Base-by-base conservation (phyloP, 495 filamentous ascomycete species). In the Neurospora sp. region DNA sequence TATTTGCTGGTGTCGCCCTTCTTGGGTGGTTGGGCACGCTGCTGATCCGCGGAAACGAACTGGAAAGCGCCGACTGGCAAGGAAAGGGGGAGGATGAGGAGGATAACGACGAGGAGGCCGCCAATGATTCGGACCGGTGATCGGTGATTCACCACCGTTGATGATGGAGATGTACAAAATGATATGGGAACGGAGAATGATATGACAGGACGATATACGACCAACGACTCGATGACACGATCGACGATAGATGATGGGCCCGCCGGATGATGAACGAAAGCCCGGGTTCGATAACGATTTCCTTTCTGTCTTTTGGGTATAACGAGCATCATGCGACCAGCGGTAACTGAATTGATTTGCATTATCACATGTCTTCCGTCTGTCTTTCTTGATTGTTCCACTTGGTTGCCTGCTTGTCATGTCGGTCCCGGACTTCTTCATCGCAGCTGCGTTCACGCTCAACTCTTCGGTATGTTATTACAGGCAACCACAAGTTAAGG, bases 1-100 rank as follows among this genome's bases (percentile, higher is more conserved):
- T 95, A 6, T 97, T 98, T 77, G 93, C 89, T 0, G 93, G 90
- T 3, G 82, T 97, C 7, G 86, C 93, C 0, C 90, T 94, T 38
- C 70, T 93, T 8, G 95, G 95, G 0, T 94, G 93, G 81, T 71
- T 93, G 14, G 82, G 93, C 44, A 94, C 91, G 69, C 89, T 93
- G 70, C 87, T 91, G 1, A 93, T 97, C 71, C 84, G 87, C 3
- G 90, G 90, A 79, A 84, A 85, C 20, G 89, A 87, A 16, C 86
- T 92, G 0, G 86, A 88, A 72, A 87, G 83, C 70, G 83, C 82
- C 11, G 85, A 86, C 37, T 85, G 82, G 72, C 76, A 78, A 37
- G 82, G 78, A 27, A 76, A 81, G 66, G 80, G 80, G 11, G 77
- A 77, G 5, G 72, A 76, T 0, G 78, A 77, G 9, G n/a, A 39